Evolutionary conservation across 1,284 basidiomycete species (phyloP).

Genomic region (Ustilago vetiveriae): DNA sequence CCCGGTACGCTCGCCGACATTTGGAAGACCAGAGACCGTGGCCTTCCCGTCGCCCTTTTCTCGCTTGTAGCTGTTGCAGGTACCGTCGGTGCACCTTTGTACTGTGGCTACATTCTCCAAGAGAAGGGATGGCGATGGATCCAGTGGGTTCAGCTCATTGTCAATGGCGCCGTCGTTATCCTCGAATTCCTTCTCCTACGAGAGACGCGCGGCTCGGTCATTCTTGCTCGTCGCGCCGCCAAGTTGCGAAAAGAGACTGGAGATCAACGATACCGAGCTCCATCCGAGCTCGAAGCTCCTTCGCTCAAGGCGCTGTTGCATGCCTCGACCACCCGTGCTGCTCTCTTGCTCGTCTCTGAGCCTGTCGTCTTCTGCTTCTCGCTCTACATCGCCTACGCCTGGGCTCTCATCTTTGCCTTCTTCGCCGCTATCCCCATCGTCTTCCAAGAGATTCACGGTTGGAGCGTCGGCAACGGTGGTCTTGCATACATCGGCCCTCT

Average conservation of each 20-base stretch:
- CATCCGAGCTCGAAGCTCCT: slow-evolving; percentile 65
- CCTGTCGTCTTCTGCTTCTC: slow-evolving; percentile 66
- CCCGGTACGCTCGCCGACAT: slow-evolving; percentile 55
- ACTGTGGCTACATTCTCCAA: slow-evolving; percentile 63
- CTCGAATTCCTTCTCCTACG: slow-evolving; percentile 63
- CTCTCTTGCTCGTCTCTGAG: slow-evolving; percentile 63
- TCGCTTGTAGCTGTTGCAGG: slow-evolving; percentile 64
- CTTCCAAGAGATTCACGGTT: slow-evolving; percentile 65
- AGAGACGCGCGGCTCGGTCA: slow-evolving; percentile 66
- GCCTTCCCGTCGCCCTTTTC: slow-evolving; percentile 64
- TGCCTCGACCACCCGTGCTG: slow-evolving; percentile 61
- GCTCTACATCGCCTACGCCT: slow-evolving; percentile 63
- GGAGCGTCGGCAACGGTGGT: slow-evolving; percentile 64
- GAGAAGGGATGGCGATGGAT: slow-evolving; percentile 66
- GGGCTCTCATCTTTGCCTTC: slow-evolving; percentile 64
- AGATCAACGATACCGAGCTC: slow-evolving; percentile 62
- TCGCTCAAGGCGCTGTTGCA: slow-evolving; percentile 62
- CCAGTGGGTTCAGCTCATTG: slow-evolving; percentile 63
- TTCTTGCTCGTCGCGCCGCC: slow-evolving; percentile 61
- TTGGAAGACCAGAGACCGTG: slow-evolving; percentile 62
- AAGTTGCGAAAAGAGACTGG: slow-evolving; percentile 65
- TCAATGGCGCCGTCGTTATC: slow-evolving; percentile 61
- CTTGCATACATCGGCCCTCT: slow-evolving; percentile 65
- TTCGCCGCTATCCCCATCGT: slow-evolving; percentile 65
- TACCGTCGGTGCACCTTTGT: slow-evolving; percentile 59